phyloP scores from a whole-genome alignment of 768 basidiomycete genomes.

The Lactarius hatsudake region DNA sequence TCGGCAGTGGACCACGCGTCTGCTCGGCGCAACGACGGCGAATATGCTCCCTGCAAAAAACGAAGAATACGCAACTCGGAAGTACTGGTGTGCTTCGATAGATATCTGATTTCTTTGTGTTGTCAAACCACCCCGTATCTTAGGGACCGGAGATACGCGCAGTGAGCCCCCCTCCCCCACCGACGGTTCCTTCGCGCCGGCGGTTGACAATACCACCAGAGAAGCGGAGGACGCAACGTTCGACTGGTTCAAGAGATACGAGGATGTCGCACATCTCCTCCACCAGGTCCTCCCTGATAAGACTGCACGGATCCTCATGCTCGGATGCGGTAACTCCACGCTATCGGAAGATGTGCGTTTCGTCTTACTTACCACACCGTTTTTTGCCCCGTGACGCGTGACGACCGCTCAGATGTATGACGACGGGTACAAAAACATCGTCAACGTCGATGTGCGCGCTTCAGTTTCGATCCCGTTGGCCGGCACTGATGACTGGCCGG shows the following conservation, averaged over 20 bases:
- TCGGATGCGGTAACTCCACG: slow-evolving; percentile 82
- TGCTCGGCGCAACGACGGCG: not conserved
- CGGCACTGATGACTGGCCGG: not conserved
- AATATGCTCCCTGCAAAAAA: slow-evolving; percentile 55
- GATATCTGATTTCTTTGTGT: not conserved
- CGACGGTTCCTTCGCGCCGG: not conserved
- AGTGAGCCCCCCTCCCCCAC: slow-evolving; percentile 40
- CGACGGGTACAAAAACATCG: slow-evolving; percentile 77
- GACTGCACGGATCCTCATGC: slow-evolving; percentile 63
- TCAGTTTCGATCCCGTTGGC: not conserved
- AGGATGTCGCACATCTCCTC: slow-evolving; percentile 62
- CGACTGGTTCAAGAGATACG: slow-evolving; percentile 87
- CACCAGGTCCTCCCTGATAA: slow-evolving; percentile 62
- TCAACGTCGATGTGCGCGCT: slow-evolving; percentile 69
- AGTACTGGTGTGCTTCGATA: slow-evolving; percentile 56
- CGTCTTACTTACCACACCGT: not conserved
- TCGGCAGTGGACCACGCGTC: not conserved
- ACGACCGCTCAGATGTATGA: slow-evolving; percentile 71
- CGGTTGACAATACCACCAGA: slow-evolving; percentile 36
- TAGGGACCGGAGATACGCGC: slow-evolving; percentile 70
- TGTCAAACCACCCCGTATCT: not conserved
- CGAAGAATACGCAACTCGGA: slow-evolving; percentile 63
- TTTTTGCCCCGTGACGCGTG: not conserved
- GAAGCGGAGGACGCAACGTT: slow-evolving; percentile 59
- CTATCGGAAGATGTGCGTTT: slow-evolving; percentile 66